Base-by-base conservation (phyloP, 345 rosid species). In the Salix brachista region DNA sequence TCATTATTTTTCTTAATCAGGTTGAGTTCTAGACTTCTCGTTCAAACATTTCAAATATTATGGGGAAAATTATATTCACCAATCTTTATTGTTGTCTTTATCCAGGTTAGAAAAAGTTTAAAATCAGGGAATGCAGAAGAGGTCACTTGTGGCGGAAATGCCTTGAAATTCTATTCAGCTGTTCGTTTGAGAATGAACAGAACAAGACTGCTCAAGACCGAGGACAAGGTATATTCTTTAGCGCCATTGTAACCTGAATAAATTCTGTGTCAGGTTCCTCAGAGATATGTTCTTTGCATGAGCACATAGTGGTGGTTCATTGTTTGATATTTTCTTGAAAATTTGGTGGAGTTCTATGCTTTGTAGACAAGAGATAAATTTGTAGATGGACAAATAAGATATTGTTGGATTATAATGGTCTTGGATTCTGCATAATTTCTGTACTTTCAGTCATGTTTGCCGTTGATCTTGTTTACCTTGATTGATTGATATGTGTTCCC, bases 81-180 rank as follows among this genome's bases (percentile, higher is more conserved):
- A 10, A 30, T 71, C 10, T 6, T 26, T 62, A 42, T 70, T 71
- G 48, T 72, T 75, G 37, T 58, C 12, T 58, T 10, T 79, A 69
- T 84, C 30, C 84, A 95, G 96, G 84, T 90, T 74, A 89, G 99
- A 83, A 81, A 79, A 77, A 82, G 75, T 68, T 65, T 78, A 70
- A 89, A 86, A 80, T 70, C 88, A 65, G 84, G 83, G 26, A 80
- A 39, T 16, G 64, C 74, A 12, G 93, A 79, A 19, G 99, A 96
- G 87, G 90, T 82, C 69, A 96, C 99, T 71, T 89, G 96, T 80
- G 98, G 96, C 18, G 98, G 99, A 73, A 96, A 91, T 76, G 92
- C 98, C 75, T 88, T 96, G 83, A 88, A 88, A 73, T 96, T 96
- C 81, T 94, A 93, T 75, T 90, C 99, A 26, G 94, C 99, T 78